These are phyloP conservation scores for Salix brachista DNA, from an alignment of 345 rosid genomes.

Conservation along the genomic window DNA sequence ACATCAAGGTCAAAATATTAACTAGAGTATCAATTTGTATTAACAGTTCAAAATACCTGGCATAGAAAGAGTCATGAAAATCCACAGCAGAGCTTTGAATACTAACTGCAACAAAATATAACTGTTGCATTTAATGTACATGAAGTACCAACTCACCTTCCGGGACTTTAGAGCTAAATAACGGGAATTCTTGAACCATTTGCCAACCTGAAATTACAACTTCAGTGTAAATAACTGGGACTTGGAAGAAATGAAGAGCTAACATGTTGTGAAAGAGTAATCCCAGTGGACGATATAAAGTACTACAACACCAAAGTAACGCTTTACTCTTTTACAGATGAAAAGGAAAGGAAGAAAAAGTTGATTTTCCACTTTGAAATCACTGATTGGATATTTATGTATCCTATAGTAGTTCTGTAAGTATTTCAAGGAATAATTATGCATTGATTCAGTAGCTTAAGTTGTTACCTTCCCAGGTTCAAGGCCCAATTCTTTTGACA, in stretches of 20 bases:
- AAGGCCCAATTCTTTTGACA: conserved; percentile 79
- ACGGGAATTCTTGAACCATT: conserved; percentile 96
- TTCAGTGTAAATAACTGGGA: conserved; percentile 12
- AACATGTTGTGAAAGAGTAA: not conserved
- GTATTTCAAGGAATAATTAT: not conserved
- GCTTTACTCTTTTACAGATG: no score
- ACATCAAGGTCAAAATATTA: not conserved
- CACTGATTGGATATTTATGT: no score
- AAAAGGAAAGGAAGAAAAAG: no score
- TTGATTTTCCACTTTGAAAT: no score
- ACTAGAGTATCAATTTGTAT: not conserved
- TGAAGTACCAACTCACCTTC: conserved; percentile 48
- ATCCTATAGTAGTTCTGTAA: not conserved
- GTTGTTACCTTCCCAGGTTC: conserved; percentile 68
- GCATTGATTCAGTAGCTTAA: not conserved
- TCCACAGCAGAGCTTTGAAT: not conserved
- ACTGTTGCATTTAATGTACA: not conserved
- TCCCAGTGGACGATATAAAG: not conserved
- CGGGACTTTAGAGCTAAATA: conserved; percentile 73
- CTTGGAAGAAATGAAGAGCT: not conserved
- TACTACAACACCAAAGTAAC: not conserved
- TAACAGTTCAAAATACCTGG: not conserved
- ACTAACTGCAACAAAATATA: not conserved
- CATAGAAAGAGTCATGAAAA: not conserved
- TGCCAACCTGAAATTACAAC: conserved; percentile 66